Percentiles rank a stretch among this genome's conserved stretches.
Conservation (phyloP, 1,284 basidiomycete genomes). For the Tilletia caries region DNA sequence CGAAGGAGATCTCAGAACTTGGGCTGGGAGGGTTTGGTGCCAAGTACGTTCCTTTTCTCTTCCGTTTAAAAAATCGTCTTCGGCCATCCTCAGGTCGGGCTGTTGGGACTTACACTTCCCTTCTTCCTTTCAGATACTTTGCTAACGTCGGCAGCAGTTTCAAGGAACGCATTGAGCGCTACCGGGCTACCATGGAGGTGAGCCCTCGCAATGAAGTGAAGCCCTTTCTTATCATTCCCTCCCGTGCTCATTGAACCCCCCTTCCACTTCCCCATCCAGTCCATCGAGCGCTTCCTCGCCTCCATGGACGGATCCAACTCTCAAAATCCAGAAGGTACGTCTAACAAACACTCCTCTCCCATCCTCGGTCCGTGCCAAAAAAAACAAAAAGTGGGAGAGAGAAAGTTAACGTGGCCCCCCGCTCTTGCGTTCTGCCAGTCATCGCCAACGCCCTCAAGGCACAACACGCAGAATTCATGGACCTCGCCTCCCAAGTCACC, state of each 20-base stretch:
- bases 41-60: not conserved
- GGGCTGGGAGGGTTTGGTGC: conserved; percentile 6
- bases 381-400: too few species aligned
- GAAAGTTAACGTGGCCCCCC: too few species aligned
- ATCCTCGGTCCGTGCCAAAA: not conserved
- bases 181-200: conserved; percentile 45
- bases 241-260: too few species aligned
- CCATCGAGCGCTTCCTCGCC: conserved; percentile 42
- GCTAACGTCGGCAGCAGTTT: conserved; percentile 34
- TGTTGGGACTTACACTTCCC: conserved; percentile 19
- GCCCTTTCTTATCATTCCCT: not conserved
- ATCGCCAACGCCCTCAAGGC: conserved; percentile 46
- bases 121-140: conserved; percentile 29
- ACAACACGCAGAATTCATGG: conserved; percentile 50
- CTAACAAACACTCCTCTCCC: too few species aligned
- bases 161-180: conserved; percentile 37
- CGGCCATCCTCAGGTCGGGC: too few species aligned
- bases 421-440: too few species aligned
- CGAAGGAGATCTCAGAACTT: conserved; percentile 1
- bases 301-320: conserved; percentile 34
- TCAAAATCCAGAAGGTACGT: conserved; percentile 37
- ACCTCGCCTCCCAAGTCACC: conserved; percentile 46
- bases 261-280: not conserved
- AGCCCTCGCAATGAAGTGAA: not conserved
- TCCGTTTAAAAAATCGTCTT: conserved; percentile 14